Percentiles rank a stretch among this genome's conserved stretches.
phyloP scores from a whole-genome alignment of 768 basidiomycete species.

The Russula sp. region DNA sequence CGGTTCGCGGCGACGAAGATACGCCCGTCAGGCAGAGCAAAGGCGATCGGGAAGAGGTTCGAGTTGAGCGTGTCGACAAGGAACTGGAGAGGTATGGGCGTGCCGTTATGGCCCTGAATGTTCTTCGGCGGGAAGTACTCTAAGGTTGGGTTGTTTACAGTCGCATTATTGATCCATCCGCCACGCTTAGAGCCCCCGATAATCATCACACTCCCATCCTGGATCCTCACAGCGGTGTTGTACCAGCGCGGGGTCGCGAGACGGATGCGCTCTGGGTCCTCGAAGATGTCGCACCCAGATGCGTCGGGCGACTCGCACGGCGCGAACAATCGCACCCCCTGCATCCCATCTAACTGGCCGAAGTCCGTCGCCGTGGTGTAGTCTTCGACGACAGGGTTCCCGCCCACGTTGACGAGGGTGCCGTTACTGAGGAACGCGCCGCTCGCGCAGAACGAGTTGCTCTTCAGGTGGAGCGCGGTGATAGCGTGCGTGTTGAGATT shows the following conservation, averaged over 20 bases:
- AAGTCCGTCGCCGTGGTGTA: slow-evolving; percentile 66
- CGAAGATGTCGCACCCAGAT: slow-evolving; percentile 54
- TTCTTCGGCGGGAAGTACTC: slow-evolving; percentile 81
- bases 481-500: slow-evolving; percentile 59
- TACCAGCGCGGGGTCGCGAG: slow-evolving; percentile 83
- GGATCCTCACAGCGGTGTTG: slow-evolving; percentile 59
- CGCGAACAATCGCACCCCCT: slow-evolving; percentile 64
- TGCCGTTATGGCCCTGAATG: slow-evolving; percentile 58
- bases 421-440: slow-evolving; percentile 75
- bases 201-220: slow-evolving; percentile 79
- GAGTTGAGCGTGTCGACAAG: slow-evolving; percentile 67
- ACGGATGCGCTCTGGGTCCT: slow-evolving; percentile 55
- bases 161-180: slow-evolving; percentile 81
- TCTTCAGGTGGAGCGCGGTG: slow-evolving; percentile 56
- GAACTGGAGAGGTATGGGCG: slow-evolving; percentile 59
- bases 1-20: slow-evolving; percentile 75
- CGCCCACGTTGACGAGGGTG: slow-evolving; percentile 72
- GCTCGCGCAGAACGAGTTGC: slow-evolving; percentile 85
- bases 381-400: slow-evolving; percentile 67
- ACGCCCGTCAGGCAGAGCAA: slow-evolving; percentile 60
- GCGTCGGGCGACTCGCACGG: slow-evolving; percentile 51
- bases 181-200: slow-evolving; percentile 77
- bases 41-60: slow-evolving; percentile 78
- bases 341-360: slow-evolving; percentile 67
- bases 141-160: slow-evolving; percentile 74